phyloP scores from a whole-genome alignment of 1,284 basidiomycete species.

The Microbotryomycetes sp. region DNA sequence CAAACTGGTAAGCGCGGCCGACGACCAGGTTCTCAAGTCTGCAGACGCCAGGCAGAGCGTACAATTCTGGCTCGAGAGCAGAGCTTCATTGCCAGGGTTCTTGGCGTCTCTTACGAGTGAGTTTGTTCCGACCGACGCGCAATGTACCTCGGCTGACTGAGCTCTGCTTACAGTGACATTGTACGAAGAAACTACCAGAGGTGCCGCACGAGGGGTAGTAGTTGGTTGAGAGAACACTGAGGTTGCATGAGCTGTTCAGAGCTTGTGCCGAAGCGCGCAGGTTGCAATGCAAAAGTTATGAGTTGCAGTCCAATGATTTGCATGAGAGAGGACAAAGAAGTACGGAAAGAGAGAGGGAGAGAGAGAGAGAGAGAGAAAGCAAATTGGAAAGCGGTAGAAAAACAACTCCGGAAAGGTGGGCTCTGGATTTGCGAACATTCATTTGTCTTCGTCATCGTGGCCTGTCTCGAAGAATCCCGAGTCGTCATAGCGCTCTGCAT shows the following conservation, averaged over 20 bases:
- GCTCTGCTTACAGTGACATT: constrained; percentile 15
- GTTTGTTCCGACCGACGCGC: background rate
- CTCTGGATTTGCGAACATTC: too few species aligned
- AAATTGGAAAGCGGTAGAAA: too few species aligned
- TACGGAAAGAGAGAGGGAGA: too few species aligned
- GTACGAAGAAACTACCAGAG: constrained; percentile 31
- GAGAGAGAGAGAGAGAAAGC: too few species aligned
- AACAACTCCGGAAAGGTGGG: too few species aligned
- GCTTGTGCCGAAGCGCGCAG: too few species aligned
- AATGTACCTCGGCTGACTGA: background rate
- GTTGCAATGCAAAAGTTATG: too few species aligned
- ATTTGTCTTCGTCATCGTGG: too few species aligned
- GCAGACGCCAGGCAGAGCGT: constrained; percentile 26
- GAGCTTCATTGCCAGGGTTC: constrained; percentile 30
- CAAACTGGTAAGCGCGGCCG: constrained; percentile 28
- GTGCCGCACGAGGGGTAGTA: constrained; percentile 4
- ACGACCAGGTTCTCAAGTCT: constrained; percentile 28
- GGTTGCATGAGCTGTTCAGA: too few species aligned
- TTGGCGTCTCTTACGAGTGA: constrained; percentile 32
- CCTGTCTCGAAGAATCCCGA: constrained; percentile 33
- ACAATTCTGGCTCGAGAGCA: constrained; percentile 32
- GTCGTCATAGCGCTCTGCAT: constrained; percentile 30
- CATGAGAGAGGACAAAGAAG: too few species aligned
- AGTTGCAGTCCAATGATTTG: too few species aligned
- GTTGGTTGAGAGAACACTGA: constrained; percentile 2